Evolutionary conservation across 2,329 filamentous ascomycete genomes (phyloP).

Genomic region (Fusarium poae): DNA sequence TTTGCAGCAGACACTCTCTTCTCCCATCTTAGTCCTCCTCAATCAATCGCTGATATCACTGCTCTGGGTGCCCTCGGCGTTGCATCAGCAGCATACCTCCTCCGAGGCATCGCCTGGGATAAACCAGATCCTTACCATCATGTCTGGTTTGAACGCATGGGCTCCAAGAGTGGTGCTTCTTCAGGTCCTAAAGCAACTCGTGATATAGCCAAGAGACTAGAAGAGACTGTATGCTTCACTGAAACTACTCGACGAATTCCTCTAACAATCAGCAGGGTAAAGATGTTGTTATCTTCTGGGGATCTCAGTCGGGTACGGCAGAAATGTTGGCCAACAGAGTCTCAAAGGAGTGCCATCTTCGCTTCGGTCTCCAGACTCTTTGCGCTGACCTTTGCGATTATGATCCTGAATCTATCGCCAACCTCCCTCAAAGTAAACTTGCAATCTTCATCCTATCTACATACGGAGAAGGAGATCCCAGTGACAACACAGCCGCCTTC

Average conservation of each 20-base stretch:
- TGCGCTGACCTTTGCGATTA: slow-evolving; percentile 68
- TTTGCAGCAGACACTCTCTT: slow-evolving; percentile 42
- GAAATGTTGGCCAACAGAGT: slow-evolving; percentile 91
- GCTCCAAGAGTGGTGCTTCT: slow-evolving; percentile 44
- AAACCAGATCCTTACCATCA: slow-evolving; percentile 63
- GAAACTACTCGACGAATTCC: neutral
- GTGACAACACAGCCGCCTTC: slow-evolving; percentile 53
- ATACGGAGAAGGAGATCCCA: slow-evolving; percentile 58
- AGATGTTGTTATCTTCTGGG: slow-evolving; percentile 94
- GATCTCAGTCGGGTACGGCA: slow-evolving; percentile 94
- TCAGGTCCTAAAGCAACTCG: slow-evolving; percentile 55
- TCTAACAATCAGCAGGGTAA: slow-evolving; percentile 61
- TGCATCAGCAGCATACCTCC: slow-evolving; percentile 54
- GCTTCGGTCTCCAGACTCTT: slow-evolving; percentile 92
- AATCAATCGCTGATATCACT: slow-evolving; percentile 44
- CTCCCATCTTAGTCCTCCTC: slow-evolving; percentile 40
- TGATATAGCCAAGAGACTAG: slow-evolving; percentile 57
- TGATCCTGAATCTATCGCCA: slow-evolving; percentile 56
- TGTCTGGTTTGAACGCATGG: slow-evolving; percentile 63
- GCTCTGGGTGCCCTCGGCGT: slow-evolving; percentile 46
- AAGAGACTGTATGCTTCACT: slow-evolving; percentile 46
- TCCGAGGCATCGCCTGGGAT: slow-evolving; percentile 61
- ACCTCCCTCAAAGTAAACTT: slow-evolving; percentile 45
- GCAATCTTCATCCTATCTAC: slow-evolving; percentile 56
- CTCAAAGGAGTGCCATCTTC: slow-evolving; percentile 88